phyloP scores from a whole-genome alignment of 2,329 filamentous ascomycete genomes.

The Huntiella moniliformis region DNA sequence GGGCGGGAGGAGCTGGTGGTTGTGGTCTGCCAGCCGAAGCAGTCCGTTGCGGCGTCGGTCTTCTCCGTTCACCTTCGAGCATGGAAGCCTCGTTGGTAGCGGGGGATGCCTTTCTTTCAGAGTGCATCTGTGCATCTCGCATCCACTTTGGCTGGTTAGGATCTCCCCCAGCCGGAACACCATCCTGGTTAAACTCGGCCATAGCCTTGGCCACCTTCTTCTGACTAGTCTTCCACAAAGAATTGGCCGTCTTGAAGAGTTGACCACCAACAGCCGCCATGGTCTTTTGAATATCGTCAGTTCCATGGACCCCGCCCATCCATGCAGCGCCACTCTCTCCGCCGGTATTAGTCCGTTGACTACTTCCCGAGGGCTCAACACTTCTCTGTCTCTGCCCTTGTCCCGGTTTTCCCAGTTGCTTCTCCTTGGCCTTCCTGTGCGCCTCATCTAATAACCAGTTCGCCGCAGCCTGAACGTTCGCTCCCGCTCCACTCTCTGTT shows the following conservation, averaged over 20 bases:
- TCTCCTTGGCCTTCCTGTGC: constrained; percentile 63
- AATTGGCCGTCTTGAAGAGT: constrained; percentile 84
- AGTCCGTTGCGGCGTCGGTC: constrained; percentile 18
- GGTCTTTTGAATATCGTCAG: constrained; percentile 56
- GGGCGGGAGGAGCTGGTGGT: constrained; percentile 1
- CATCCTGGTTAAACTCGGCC: constrained; percentile 61
- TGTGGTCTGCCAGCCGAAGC: constrained; percentile 3
- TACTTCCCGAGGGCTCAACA: constrained; percentile 2
- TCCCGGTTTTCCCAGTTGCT: constrained; percentile 32
- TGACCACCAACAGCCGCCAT: constrained; percentile 68
- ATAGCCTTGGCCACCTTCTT: constrained; percentile 88
- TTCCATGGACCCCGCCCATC: constrained; percentile 35
- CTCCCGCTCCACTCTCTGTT: constrained; percentile 57
- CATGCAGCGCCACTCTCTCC: constrained; percentile 31
- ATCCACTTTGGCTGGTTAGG: constrained; percentile 86
- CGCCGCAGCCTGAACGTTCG: constrained; percentile 71
- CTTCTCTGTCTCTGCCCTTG: constrained; percentile 13
- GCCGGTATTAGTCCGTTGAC: not conserved
- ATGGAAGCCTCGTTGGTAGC: constrained; percentile 60
- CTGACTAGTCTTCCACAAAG: constrained; percentile 82
- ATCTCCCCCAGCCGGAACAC: constrained; percentile 28
- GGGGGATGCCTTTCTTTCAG: constrained; percentile 14
- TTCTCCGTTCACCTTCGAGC: constrained; percentile 47
- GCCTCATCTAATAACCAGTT: constrained; percentile 83
- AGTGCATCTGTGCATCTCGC: constrained; percentile 46